phyloP scores from a whole-genome alignment of 345 rosid species.

The Eutrema heterophyllum region DNA sequence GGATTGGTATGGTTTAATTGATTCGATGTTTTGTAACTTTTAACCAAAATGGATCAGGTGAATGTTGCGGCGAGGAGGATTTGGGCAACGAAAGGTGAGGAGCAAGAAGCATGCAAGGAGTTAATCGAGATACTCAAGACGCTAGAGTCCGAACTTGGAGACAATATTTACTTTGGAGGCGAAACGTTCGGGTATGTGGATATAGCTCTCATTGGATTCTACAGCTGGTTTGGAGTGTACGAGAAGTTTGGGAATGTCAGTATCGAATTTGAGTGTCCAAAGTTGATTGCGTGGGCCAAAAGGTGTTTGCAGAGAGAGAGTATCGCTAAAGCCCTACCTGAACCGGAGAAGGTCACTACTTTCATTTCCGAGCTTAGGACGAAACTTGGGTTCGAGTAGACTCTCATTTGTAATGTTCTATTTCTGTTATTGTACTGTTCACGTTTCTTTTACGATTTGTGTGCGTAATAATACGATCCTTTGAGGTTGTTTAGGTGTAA shows the following conservation, averaged over 20 bases:
- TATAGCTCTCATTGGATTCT: constrained; percentile 15
- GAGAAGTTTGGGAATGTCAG: constrained; percentile 11
- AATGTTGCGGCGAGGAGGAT: neutral
- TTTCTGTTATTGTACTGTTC: neutral
- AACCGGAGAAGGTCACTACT: neutral
- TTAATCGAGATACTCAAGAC: constrained; percentile 15
- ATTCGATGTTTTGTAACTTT: neutral
- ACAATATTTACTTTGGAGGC: constrained; percentile 8
- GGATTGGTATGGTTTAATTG: neutral
- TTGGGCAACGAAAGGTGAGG: constrained; percentile 17
- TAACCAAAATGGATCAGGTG: constrained; percentile 8
- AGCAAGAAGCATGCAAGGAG: constrained; percentile 24
- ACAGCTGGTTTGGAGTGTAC: constrained; percentile 10
- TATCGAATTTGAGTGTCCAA: constrained; percentile 8
- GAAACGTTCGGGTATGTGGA: constrained; percentile 20
- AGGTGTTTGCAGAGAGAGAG: constrained; percentile 17
- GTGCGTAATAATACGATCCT: neutral
- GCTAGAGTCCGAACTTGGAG: constrained; percentile 20
- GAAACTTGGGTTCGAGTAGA: constrained; percentile 5
- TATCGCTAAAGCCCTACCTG: constrained; percentile 1
- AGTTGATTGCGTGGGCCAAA: constrained; percentile 4
- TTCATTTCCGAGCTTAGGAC: neutral
- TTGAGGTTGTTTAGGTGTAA: neutral
- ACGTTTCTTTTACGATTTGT: neutral
- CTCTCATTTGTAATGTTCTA: neutral